A percentile compares a stretch with the other conserved stretches of the same genome.
Evolutionary conservation across 176 grass and related monocot species (phyloP).

Genomic region (Saccharum spontaneum): DNA sequence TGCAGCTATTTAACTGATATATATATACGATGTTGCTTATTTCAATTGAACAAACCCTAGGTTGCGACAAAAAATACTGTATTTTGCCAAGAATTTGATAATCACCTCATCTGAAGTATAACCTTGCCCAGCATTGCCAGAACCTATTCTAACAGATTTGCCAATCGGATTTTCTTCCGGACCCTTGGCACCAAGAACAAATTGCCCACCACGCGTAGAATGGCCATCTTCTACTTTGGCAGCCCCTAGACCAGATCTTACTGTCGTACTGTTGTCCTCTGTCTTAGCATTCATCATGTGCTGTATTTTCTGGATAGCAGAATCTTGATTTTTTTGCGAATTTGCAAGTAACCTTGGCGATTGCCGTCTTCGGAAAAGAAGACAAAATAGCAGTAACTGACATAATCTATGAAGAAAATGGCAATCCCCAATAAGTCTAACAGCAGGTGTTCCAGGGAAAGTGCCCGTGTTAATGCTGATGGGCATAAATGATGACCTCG

Average conservation of each 20-base stretch:
- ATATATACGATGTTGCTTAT: neutral
- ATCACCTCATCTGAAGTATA: conserved; percentile 99
- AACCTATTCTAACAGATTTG: conserved; percentile 81
- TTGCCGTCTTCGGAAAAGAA: conserved; percentile 91
- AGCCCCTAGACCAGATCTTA: conserved; percentile 58
- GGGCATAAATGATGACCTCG: conserved; percentile 83
- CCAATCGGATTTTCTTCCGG: conserved; percentile 65
- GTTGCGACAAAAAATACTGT: neutral
- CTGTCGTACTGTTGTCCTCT: conserved; percentile 47
- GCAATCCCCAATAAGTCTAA: conserved; percentile 95
- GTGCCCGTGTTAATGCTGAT: conserved; percentile 98
- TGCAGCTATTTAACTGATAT: neutral
- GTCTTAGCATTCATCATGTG: conserved; percentile 72
- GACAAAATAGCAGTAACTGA: conserved; percentile 89
- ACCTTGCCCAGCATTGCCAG: conserved; percentile 96
- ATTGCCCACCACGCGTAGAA: conserved; percentile 48
- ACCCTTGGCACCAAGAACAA: conserved; percentile 65
- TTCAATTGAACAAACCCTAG: neutral
- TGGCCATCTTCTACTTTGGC: conserved; percentile 83
- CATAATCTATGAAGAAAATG: conserved; percentile 98
- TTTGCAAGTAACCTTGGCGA: conserved; percentile 61
- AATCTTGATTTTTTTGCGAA: conserved; percentile 69
- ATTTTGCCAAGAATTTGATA: conserved; percentile 8
- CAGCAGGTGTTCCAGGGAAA: conserved; percentile 97
- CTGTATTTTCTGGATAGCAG: conserved; percentile 71